These are phyloP conservation scores for Aspergillus uvarum DNA, from an alignment of 2,329 filamentous ascomycete genomes.

Conservation along the genomic window DNA sequence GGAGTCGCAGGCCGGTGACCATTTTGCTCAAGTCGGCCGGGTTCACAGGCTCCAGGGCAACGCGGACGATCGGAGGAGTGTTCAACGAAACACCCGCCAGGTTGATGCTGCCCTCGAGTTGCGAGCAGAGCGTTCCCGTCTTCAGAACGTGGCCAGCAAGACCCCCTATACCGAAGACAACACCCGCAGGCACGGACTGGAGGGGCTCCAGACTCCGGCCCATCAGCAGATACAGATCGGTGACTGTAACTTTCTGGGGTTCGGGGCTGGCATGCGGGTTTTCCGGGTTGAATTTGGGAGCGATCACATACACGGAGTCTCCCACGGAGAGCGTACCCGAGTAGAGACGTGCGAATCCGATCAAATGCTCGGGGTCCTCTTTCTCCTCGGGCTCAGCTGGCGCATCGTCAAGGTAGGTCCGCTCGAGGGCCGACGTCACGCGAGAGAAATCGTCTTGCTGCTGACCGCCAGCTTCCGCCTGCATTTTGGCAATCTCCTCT, in stretches of 20 bases:
- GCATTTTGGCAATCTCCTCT: constrained; percentile 79
- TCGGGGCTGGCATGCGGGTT: constrained; percentile 69
- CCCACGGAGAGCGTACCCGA: constrained; percentile 87
- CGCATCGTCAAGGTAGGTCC: constrained; percentile 54
- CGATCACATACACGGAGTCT: constrained; percentile 84
- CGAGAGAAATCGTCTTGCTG: constrained; percentile 53
- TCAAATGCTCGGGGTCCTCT: constrained; percentile 78
- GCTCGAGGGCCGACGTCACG: constrained; percentile 61
- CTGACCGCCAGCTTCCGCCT: constrained; percentile 55
- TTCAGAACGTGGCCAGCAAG: constrained; percentile 93
- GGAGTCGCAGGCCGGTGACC: constrained; percentile 79
- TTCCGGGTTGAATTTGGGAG: constrained; percentile 88
- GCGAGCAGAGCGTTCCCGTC: constrained; percentile 88
- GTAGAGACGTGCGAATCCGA: constrained; percentile 92
- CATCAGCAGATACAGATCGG: constrained; percentile 92
- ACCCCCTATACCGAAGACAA: constrained; percentile 91
- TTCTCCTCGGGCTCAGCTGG: constrained; percentile 56
- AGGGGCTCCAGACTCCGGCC: constrained; percentile 82
- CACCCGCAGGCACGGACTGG: constrained; percentile 81
- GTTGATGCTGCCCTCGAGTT: constrained; percentile 82
- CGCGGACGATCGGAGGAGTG: constrained; percentile 88
- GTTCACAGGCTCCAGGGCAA: constrained; percentile 90
- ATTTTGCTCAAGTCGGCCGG: constrained; percentile 91
- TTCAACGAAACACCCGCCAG: constrained; percentile 79
- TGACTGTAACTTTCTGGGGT: constrained; percentile 80